Conservation (phyloP, 78 protist genomes). For the Blattamonas nauphoetae region DNA sequence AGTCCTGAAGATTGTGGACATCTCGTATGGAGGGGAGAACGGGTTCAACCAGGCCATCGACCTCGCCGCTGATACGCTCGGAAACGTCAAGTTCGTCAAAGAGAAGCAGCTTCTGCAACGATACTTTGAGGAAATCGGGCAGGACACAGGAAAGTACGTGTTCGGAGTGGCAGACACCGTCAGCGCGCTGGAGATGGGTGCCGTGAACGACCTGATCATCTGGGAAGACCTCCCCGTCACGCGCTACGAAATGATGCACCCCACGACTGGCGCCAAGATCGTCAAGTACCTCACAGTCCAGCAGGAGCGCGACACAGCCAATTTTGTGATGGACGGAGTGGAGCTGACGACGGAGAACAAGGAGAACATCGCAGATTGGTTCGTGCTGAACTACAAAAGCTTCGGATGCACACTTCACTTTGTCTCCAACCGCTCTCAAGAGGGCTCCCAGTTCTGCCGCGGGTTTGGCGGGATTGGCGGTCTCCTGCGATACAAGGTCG, state of each 20-base stretch:
- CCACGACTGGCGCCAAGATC: slow-evolving; percentile 10
- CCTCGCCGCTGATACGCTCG: slow-evolving; percentile 67
- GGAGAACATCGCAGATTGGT: slow-evolving; percentile 81
- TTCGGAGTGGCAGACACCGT: slow-evolving; percentile 88
- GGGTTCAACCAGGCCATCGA: slow-evolving; percentile 99
- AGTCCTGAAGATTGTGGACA: slow-evolving; percentile 61
- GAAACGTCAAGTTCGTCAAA: slow-evolving; percentile 85
- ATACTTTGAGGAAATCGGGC: slow-evolving; percentile 90
- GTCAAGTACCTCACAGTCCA: slow-evolving; percentile 45
- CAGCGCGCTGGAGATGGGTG: slow-evolving; percentile 81
- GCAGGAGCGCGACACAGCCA: slow-evolving; percentile 36
- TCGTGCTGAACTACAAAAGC: slow-evolving; percentile 76
- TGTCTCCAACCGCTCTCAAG: slow-evolving; percentile 87
- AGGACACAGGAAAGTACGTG: slow-evolving; percentile 86
- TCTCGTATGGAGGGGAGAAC: slow-evolving; percentile 73
- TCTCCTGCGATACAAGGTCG: background rate
- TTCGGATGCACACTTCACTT: slow-evolving; percentile 85
- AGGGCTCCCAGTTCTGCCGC: slow-evolving; percentile 93
- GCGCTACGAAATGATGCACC: slow-evolving; percentile 42
- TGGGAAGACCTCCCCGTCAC: slow-evolving; percentile 71
- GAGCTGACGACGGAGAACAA: slow-evolving; percentile 63
- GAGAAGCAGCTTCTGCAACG: slow-evolving; percentile 87
- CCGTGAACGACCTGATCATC: slow-evolving; percentile 75
- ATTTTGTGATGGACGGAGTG: slow-evolving; percentile 37
- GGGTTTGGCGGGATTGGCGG: slow-evolving; percentile 99